Evolutionary conservation across 805 yeast species (phyloP).

Genomic region (Scheffersomyces ergatensis): DNA sequence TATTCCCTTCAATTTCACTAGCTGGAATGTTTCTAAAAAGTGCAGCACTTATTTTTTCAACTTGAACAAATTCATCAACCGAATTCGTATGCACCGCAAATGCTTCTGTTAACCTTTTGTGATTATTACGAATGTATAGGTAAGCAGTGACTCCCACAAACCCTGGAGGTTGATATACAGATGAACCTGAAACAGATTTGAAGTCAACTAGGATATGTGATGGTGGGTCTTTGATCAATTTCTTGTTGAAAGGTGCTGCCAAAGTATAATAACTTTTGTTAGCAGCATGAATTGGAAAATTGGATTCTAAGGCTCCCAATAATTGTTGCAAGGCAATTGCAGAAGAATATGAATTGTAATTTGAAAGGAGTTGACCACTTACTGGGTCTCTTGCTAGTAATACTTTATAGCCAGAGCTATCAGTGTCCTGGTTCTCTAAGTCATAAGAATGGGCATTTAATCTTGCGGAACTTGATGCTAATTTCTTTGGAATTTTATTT

Average conservation of each 20-base stretch:
- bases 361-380: conserved; percentile 55
- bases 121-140: conserved; percentile 64
- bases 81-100: conserved; percentile 66
- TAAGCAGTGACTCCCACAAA: conserved; percentile 71
- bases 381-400: conserved; percentile 61
- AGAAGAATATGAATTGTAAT: conserved; percentile 47
- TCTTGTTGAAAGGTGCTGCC: conserved; percentile 45
- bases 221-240: conserved; percentile 50
- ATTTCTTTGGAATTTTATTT: conserved; percentile 58
- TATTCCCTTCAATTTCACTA: conserved; percentile 57
- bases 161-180: conserved; percentile 60
- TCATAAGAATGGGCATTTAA: conserved; percentile 38
- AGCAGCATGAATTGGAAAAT: conserved; percentile 56
- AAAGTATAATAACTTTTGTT: conserved; percentile 26
- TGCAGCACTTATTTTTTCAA: conserved; percentile 75
- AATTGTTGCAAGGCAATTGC: conserved; percentile 65
- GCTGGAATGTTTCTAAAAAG: conserved; percentile 75
- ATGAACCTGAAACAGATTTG: conserved; percentile 61
- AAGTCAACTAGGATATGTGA: conserved; percentile 76
- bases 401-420: conserved; percentile 65
- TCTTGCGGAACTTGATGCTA: conserved; percentile 43
- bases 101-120: conserved; percentile 71
- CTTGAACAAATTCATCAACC: conserved; percentile 50
- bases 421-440: conserved; percentile 40
- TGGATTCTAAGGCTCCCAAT: conserved; percentile 68